Base-by-base conservation (phyloP, 306 rosid genomes). In the Prunus mume region DNA sequence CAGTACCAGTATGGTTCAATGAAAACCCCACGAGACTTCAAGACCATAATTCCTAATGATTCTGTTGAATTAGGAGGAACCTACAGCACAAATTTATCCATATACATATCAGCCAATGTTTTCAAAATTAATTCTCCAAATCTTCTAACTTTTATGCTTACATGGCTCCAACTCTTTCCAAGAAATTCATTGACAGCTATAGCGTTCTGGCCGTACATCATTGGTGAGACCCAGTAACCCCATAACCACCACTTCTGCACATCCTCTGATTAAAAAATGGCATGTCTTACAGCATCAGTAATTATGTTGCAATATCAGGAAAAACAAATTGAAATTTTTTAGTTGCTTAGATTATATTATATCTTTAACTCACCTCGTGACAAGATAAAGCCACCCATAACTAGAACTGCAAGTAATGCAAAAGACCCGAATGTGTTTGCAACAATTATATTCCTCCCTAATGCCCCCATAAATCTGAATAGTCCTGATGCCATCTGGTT, bases 371-470 rank as follows among this genome's bases (percentile, higher is more conserved):
- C 73, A 86, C 88, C 86, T 72, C 78, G 79, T 25, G 88, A 76
- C 67, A 86, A 69, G 79, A 86, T 17, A 80, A 86, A 86, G 58
- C 90, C 90, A 38, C 90, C 88, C 81, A 86, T 7, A 46, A 79
- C 77, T 12, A 84, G 81, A 70, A 83, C 80, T 68, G 79, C 81
- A 32, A 86, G 70, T 27, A 86, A 61, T 17, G 83, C 90, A 24
- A 84, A 85, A 62, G 82, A 81, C n/a, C 90, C 90, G 3, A 77
- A 77, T 32, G 88, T 86, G 79, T 84, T 86, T 64, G 90, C 86
- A 69, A 86, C 86, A 65, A 81, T 84, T 7, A 79, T 45, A 72
- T 81, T 72, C 69, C 90, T 79, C 57, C 88, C 82, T 66, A 86
- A 15, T 69, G 90, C 82, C 38, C 74, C 90, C 68, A 84, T 76